Conservation (phyloP, 2,329 filamentous ascomycete genomes). For the Cercospora sp. region DNA sequence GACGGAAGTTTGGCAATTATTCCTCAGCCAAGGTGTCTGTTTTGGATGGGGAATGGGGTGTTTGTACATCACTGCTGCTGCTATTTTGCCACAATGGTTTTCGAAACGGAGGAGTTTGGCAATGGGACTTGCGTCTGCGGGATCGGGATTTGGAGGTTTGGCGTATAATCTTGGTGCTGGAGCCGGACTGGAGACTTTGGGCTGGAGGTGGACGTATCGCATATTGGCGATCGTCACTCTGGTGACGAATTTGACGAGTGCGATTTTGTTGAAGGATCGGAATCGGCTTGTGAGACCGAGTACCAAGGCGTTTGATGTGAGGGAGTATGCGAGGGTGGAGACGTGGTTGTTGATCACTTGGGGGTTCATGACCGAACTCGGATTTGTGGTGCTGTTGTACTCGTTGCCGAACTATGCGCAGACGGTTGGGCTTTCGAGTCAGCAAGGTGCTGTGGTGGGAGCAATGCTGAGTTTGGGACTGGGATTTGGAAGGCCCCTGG, state of each 20-base stretch:
- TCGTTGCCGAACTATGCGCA: slow-evolving; percentile 31
- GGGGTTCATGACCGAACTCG: slow-evolving; percentile 31
- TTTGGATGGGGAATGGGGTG: slow-evolving; percentile 76
- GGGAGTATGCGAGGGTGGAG: slow-evolving; percentile 24
- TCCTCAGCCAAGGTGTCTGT: slow-evolving; percentile 69
- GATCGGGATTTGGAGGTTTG: slow-evolving; percentile 71
- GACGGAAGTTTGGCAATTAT: slow-evolving; percentile 69
- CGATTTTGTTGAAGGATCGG: slow-evolving; percentile 62
- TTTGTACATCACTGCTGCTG: slow-evolving; percentile 66
- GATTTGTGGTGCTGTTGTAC: slow-evolving; percentile 30
- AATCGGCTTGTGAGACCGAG: slow-evolving; percentile 26
- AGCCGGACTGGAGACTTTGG: slow-evolving; percentile 61
- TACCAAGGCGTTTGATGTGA: slow-evolving; percentile 23
- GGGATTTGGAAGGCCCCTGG: slow-evolving; percentile 29
- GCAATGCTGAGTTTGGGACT: slow-evolving; percentile 32
- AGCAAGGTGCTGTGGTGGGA: slow-evolving; percentile 30
- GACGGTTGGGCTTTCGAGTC: slow-evolving; percentile 26
- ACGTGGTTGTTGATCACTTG: slow-evolving; percentile 28
- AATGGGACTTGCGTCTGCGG: slow-evolving; percentile 64
- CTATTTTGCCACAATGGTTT: slow-evolving; percentile 72
- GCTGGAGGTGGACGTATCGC: slow-evolving; percentile 51
- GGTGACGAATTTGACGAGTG: slow-evolving; percentile 61
- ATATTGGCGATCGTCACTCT: slow-evolving; percentile 62
- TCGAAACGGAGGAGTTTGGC: slow-evolving; percentile 65
- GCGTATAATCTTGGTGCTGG: slow-evolving; percentile 65